Percentiles rank a stretch among this genome's conserved stretches.
Conservation (phyloP, 129 eudicot species). For the Logfia minima region DNA sequence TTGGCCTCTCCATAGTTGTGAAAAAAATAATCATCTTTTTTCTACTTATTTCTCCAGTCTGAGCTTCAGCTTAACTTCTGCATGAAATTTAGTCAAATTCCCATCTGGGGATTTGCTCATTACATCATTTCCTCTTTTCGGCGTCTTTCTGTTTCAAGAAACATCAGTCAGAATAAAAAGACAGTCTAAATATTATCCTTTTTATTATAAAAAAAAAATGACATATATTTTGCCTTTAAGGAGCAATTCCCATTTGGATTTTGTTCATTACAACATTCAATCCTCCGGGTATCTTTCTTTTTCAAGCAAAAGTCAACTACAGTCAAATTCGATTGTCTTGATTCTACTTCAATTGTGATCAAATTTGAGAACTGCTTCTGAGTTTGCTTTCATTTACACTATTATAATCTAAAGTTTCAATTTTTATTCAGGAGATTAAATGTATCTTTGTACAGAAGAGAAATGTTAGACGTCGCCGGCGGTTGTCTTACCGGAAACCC, state of each 20-base stretch:
- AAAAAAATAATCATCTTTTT: no score
- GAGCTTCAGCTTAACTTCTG: constrained; percentile 17
- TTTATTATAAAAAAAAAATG: background rate
- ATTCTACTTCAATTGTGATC: background rate
- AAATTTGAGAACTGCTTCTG: background rate
- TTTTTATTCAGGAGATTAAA: constrained; percentile 57
- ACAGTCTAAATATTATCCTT: background rate
- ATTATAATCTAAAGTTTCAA: background rate
- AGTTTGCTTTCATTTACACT: constrained; percentile 5
- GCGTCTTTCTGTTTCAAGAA: constrained; percentile 3
- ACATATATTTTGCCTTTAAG: background rate
- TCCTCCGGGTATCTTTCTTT: constrained; percentile 20
- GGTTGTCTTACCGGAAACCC: constrained; percentile 64
- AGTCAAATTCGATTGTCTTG: background rate
- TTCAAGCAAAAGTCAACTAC: constrained; percentile 3
- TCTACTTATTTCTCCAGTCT: background rate
- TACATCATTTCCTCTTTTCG: constrained; percentile 21
- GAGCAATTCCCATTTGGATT: constrained; percentile 30
- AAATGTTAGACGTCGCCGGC: constrained; percentile 35
- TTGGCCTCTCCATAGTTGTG: background rate
- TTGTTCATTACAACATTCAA: constrained; percentile 14
- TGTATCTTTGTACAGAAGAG: constrained; percentile 56
- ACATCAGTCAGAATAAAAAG: background rate
- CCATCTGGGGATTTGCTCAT: constrained; percentile 27
- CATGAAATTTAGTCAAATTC: constrained; percentile 25